Percentiles rank a stretch among this genome's conserved stretches.
Evolutionary conservation across 202 grass and related monocot genomes (phyloP).

Genomic region (Hordeum pubiflorum): DNA sequence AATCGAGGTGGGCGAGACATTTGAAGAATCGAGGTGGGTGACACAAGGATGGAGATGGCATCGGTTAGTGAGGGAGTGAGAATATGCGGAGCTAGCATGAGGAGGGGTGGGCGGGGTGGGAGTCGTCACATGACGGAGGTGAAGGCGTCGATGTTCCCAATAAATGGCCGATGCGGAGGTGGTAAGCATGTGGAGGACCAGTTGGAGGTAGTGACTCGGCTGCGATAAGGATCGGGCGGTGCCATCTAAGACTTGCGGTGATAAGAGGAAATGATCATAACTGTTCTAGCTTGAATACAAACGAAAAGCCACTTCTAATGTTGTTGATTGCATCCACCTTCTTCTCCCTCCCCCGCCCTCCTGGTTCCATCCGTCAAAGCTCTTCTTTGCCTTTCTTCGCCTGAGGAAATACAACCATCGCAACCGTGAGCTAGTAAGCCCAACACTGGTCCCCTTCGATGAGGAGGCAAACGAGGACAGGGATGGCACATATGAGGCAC

Average conservation of each 20-base stretch:
- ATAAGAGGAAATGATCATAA: background rate
- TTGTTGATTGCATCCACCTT: background rate
- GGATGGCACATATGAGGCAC: conserved; percentile 9
- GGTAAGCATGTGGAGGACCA: background rate
- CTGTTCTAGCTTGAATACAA: background rate
- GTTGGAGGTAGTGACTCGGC: background rate
- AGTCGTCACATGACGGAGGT: too few relatives aligned
- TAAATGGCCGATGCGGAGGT: too few relatives aligned
- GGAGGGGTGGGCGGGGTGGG: too few relatives aligned
- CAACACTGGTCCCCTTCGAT: background rate
- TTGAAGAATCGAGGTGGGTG: too few relatives aligned
- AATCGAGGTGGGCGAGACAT: too few relatives aligned
- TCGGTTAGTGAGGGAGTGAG: too few relatives aligned
- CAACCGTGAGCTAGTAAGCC: background rate
- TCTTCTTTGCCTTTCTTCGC: conserved; percentile 3
- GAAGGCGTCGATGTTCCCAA: too few relatives aligned
- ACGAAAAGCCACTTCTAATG: conserved; percentile 14
- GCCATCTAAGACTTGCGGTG: background rate
- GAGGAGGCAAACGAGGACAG: background rate
- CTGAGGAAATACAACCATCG: conserved; percentile 26
- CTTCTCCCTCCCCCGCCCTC: background rate
- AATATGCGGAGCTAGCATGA: too few relatives aligned
- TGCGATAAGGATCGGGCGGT: conserved; percentile 21
- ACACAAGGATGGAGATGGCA: too few relatives aligned
- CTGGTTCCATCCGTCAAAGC: background rate